Conservation (phyloP, 768 basidiomycete species). For the Rhizopogon sp. region DNA sequence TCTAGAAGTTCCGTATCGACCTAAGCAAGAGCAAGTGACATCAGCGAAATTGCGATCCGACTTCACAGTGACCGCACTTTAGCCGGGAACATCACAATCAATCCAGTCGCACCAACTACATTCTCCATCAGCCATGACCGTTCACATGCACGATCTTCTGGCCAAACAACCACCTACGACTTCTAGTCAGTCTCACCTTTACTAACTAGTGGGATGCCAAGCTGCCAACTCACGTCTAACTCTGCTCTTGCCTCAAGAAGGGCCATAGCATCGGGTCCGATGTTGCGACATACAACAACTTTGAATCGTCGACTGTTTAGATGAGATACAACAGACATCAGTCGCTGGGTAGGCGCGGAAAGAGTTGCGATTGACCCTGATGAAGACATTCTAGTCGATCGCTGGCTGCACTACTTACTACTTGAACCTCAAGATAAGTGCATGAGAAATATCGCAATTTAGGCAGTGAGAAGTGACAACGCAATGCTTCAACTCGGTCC, state of each 20-base stretch:
- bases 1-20: slow-evolving; percentile 60
- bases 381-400: slow-evolving; percentile 15
- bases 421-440: not conserved
- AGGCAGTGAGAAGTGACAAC: not conserved
- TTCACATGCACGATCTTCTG: slow-evolving; percentile 50
- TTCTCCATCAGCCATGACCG: slow-evolving; percentile 74
- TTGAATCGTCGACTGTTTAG: slow-evolving; percentile 26
- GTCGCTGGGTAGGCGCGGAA: slow-evolving; percentile 10
- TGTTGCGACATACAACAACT: slow-evolving; percentile 54
- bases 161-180: slow-evolving; percentile 44
- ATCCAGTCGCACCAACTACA: slow-evolving; percentile 56
- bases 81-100: slow-evolving; percentile 64
- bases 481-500: not conserved
- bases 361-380: slow-evolving; percentile 20
- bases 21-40: slow-evolving; percentile 29
- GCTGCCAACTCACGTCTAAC: slow-evolving; percentile 41
- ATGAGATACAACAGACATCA: slow-evolving; percentile 20
- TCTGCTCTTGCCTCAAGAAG: slow-evolving; percentile 43
- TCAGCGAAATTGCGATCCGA: not conserved
- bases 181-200: not conserved
- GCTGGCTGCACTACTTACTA: not conserved
- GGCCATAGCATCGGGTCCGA: slow-evolving; percentile 63
- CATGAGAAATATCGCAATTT: not conserved
- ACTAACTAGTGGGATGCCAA: not conserved
- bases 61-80: slow-evolving; percentile 40